Evolutionary conservation across 2,329 filamentous ascomycete genomes (phyloP), one percentile per base, ranked within the genome.

Genomic region (Byssochlamys sp.): DNA sequence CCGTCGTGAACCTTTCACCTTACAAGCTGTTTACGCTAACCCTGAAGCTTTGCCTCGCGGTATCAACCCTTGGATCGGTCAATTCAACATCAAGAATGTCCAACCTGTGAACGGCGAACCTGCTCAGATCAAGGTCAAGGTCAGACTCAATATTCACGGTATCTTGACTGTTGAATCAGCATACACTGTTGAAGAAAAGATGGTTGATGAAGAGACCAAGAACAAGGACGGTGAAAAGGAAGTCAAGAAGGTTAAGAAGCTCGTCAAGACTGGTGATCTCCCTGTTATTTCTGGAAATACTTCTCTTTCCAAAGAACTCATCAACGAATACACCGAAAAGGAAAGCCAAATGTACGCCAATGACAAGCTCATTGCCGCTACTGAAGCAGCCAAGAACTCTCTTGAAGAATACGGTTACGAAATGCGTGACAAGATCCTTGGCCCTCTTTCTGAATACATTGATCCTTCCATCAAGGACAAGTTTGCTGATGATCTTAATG

Each of bases 71-170:
- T 97, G 92, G 89, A 96, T 99, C 66, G 94, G 94, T 58, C 87
- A 90, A 63, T 99, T 99, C 80, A 96, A 91, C 49, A 91, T 99
- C 73, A 99, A 99, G 84, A 89, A 89, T 52, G 92, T 99, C 71
- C 91, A 96, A 82, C 88, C 90, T 48, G 90, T 95, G 71, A 84
- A 86, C 64, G 91, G 94, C 73, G 90, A 95, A 60, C 94, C 97
- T 73, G 99, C 97, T 75, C 97, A 97, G 92, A 95, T 97, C 70
- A 99, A 99, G 81, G 86, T 99, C 62, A 97, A 97, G 84, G 92
- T 92, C 52, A 87, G 94, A 62, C 84, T 99, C 58, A 99, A 99
- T 78, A 84, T 97, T 63, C 91, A 97, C 79, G 94, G 94, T 74
- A 84, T 99, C 59, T 81, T 99, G 64, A 97, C 97, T 72, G 88